Base-by-base conservation (phyloP, 1,284 basidiomycete species). In the Xerocomus minutiporus region DNA sequence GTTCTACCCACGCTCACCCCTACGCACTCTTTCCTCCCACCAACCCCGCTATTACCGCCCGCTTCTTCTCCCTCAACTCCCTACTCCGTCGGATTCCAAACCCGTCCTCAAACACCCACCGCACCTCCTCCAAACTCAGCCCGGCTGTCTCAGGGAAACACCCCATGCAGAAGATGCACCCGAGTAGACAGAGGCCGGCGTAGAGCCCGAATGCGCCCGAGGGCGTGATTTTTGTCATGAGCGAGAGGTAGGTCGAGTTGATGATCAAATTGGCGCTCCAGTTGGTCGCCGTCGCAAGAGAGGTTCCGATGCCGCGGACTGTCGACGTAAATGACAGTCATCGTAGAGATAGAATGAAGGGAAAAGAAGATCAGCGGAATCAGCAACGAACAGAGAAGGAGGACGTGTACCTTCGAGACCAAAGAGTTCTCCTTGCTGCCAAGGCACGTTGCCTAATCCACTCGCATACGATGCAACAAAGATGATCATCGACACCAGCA, bases 371-470 rank as follows among this genome's bases (percentile, higher is more conserved):
- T 40, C 5, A 40, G 39, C 39, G 11, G 8, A 12, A 6, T 35
- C 13, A 7, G 9, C 3, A 34, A 32, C n/a, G 32, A 29, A 20
- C n/a, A 25, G 29, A 20, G 6, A 23, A 32, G n/a, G n/a, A 7
- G 20, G 11, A 8, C 5, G 3, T n/a, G 45, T 40, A 80, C 82
- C 81, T 73, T 90, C 86, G 28, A 90, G 77, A 8, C 76, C 76
- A 70, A 92, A 92, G 26, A 93, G 77, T 66, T 93, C 90, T 55
- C 88, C 88, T 66, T 93, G 90, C 63, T 91, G 88, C 90, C 90
- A 93, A 0, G 91, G 89, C 1, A 92, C 86, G 63, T 91, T 92
- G 0, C 79, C 79, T 8, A 88, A 69, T 1, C 88, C 87, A 0
- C 81, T 87, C 0, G 88, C 91, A 64, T 92, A 93, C 6, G 85